Evolutionary conservation across 345 rosid species (phyloP).

Genomic region (Balakata baccata): DNA sequence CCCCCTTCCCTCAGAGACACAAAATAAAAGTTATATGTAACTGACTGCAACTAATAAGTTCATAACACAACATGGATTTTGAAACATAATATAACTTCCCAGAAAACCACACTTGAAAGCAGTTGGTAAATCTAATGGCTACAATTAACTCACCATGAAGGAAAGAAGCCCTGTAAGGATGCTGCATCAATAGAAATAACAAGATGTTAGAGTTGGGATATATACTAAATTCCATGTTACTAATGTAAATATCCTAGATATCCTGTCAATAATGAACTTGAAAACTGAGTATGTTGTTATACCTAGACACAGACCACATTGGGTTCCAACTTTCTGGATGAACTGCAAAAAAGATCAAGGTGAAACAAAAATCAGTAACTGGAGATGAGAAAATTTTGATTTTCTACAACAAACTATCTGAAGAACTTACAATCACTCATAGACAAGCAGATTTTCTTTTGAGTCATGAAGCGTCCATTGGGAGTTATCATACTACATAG

Average conservation of each 20-base stretch:
- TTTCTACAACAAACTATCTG: conserved; percentile 8
- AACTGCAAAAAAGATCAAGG: conserved; percentile 45
- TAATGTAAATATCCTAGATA: neutral
- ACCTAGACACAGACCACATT: conserved; percentile 99
- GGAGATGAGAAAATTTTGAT: conserved; percentile 2
- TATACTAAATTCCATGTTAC: neutral
- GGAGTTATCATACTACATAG: conserved; percentile 86
- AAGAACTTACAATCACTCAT: conserved; percentile 93
- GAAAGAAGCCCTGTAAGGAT: conserved; percentile 98
- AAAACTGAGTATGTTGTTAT: conserved; percentile 19
- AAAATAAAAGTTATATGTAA: too few relatives aligned
- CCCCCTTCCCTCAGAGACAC: too few relatives aligned
- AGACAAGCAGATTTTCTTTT: conserved; percentile 93
- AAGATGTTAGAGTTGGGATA: conserved; percentile 14
- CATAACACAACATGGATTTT: too few relatives aligned
- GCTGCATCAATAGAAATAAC: conserved; percentile 52
- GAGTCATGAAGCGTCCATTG: conserved; percentile 92
- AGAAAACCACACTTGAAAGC: neutral
- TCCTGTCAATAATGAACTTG: conserved; percentile 21
- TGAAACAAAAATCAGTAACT: conserved; percentile 8
- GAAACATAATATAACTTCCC: neutral
- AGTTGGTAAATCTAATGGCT: neutral
- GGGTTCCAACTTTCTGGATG: conserved; percentile 99
- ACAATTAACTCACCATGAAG: conserved; percentile 70
- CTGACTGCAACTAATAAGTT: too few relatives aligned